These are phyloP conservation scores for Allium fistulosum DNA, from an alignment of 106 monocot genomes.

Conservation along the genomic window DNA sequence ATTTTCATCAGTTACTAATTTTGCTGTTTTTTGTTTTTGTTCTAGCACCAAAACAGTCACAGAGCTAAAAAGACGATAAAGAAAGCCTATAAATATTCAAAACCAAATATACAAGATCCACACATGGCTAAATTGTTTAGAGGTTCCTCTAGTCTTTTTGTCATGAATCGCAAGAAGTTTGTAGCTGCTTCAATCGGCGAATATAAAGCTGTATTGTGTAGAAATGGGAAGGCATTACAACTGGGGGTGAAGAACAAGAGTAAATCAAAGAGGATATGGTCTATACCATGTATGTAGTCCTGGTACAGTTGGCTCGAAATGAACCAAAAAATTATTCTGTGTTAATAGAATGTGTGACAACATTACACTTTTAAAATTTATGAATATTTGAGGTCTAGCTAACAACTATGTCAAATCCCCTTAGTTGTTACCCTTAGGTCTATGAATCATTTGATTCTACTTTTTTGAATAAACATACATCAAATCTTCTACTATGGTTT, in stretches of 20 bases:
- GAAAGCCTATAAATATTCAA: slow-evolving; percentile 14
- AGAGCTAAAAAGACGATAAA: slow-evolving; percentile 14
- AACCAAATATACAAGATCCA: slow-evolving; percentile 10
- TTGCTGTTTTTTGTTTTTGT: too few species aligned
- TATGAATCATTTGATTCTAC: too few species aligned
- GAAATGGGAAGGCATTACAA: slow-evolving; percentile 16
- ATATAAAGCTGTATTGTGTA: slow-evolving; percentile 31
- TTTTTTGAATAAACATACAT: too few species aligned
- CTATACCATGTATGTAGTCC: slow-evolving; percentile 10
- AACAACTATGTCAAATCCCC: too few species aligned
- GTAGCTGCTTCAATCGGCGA: slow-evolving; percentile 22
- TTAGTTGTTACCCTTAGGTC: not conserved
- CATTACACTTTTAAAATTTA: not conserved
- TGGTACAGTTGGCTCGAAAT: too few species aligned
- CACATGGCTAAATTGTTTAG: not conserved
- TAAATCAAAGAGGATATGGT: not conserved
- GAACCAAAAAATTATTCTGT: too few species aligned
- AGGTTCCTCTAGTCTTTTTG: slow-evolving; percentile 25
- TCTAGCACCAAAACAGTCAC: slow-evolving; percentile 11
- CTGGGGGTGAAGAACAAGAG: slow-evolving; percentile 10
- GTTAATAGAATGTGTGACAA: too few species aligned
- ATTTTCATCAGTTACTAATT: too few species aligned
- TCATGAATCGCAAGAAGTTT: slow-evolving; percentile 20
- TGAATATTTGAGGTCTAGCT: not conserved
- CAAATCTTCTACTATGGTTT: too few species aligned